Evolutionary conservation across 1,139 yeast species (phyloP).

Genomic region (Meyerozyma smithsonii): DNA sequence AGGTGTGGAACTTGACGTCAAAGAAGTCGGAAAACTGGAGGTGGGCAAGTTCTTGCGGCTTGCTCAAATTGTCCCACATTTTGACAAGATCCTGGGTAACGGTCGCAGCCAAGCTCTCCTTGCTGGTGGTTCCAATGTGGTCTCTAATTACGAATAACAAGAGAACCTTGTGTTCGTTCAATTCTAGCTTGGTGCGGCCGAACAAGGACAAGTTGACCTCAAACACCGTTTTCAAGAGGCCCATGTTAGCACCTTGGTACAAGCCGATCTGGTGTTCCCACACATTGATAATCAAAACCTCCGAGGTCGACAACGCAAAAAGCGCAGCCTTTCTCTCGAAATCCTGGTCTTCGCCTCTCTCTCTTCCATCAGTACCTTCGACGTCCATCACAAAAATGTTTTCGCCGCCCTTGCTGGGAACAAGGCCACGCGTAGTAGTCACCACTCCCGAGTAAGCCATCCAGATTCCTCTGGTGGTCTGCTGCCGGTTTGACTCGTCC

Average conservation of each 20-base stretch:
- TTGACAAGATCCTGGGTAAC: slow-evolving; percentile 63
- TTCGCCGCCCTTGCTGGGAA: slow-evolving; percentile 9
- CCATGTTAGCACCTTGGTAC: slow-evolving; percentile 98
- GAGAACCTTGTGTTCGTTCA: slow-evolving; percentile 57
- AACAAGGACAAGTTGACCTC: slow-evolving; percentile 89
- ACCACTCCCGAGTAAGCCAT: slow-evolving; percentile 56
- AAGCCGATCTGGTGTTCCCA: slow-evolving; percentile 98
- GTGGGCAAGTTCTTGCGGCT: slow-evolving; percentile 59
- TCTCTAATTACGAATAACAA: slow-evolving; percentile 88
- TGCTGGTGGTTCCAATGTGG: slow-evolving; percentile 83
- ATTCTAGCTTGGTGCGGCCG: slow-evolving; percentile 36
- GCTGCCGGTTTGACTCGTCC: slow-evolving; percentile 78
- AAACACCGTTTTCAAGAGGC: slow-evolving; percentile 86
- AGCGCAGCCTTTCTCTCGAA: slow-evolving; percentile 95
- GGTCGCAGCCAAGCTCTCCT: slow-evolving; percentile 64
- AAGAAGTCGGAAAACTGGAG: slow-evolving; percentile 68
- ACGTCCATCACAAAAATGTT: slow-evolving; percentile 87
- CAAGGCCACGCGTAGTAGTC: slow-evolving; percentile 18
- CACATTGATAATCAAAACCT: slow-evolving; percentile 81
- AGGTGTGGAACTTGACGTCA: slow-evolving; percentile 75
- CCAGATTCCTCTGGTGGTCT: slow-evolving; percentile 96
- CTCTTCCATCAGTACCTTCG: slow-evolving; percentile 97
- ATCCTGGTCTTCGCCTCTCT: slow-evolving; percentile 97
- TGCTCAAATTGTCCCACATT: slow-evolving; percentile 75
- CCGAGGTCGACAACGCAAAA: slow-evolving; percentile 90